These are phyloP conservation scores for Aspergillus sclerotialis DNA, from an alignment of 2,329 filamentous ascomycete genomes.

Conservation along the genomic window DNA sequence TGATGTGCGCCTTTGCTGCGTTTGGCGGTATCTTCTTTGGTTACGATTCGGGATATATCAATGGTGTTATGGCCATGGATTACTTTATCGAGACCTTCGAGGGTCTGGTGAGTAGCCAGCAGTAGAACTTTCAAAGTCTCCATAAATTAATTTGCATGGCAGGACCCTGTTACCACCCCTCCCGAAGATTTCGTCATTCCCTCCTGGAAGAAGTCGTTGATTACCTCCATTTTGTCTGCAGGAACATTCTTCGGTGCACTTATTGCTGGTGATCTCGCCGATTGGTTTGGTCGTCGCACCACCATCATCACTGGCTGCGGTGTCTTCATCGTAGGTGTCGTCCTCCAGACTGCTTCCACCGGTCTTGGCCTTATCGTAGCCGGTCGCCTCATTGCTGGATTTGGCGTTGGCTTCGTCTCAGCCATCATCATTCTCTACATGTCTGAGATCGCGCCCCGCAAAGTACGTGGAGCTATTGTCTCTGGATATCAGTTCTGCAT, in stretches of 20 bases:
- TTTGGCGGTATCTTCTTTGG: slow-evolving; percentile 57
- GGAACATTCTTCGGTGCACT: slow-evolving; percentile 74
- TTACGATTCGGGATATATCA: slow-evolving; percentile 53
- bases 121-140: background rate
- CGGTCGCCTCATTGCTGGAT: slow-evolving; percentile 67
- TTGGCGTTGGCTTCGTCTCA: slow-evolving; percentile 75
- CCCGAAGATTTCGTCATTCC: slow-evolving; percentile 37
- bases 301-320: slow-evolving; percentile 65
- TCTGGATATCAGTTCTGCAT: slow-evolving; percentile 78
- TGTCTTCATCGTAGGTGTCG: slow-evolving; percentile 63
- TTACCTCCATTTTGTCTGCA: slow-evolving; percentile 70
- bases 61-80: slow-evolving; percentile 45
- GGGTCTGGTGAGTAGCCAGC: slow-evolving; percentile 20
- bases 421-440: slow-evolving; percentile 81
- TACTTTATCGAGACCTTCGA: slow-evolving; percentile 40
- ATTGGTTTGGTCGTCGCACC: slow-evolving; percentile 58
- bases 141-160: background rate
- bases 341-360: slow-evolving; percentile 56
- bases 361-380: slow-evolving; percentile 58
- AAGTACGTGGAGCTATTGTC: slow-evolving; percentile 73
- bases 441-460: slow-evolving; percentile 69
- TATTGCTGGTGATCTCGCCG: slow-evolving; percentile 69
- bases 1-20: slow-evolving; percentile 55
- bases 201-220: slow-evolving; percentile 50
- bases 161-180: slow-evolving; percentile 22